phyloP scores from a whole-genome alignment of 345 rosid genomes.

The Linum lewisii region DNA sequence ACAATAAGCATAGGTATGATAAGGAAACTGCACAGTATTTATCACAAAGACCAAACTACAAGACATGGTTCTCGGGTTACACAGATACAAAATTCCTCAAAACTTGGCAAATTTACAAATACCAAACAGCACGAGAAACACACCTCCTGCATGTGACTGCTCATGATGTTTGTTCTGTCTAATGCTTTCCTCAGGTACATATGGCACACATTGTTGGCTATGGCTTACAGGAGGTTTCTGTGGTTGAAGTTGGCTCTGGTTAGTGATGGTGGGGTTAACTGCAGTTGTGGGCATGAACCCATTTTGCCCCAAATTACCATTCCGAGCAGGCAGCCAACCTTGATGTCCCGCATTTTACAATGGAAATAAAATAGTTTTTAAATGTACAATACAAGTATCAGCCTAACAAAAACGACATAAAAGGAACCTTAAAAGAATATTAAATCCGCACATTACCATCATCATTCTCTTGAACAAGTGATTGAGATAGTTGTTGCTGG shows the following conservation, averaged over 20 bases:
- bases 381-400: constrained; percentile 5
- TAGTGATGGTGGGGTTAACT: constrained; percentile 9
- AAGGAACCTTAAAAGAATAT: background rate
- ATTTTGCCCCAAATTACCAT: constrained; percentile 9
- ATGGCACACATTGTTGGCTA: constrained; percentile 9
- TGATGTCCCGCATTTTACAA: constrained; percentile 8
- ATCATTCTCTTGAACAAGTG: constrained; percentile 9
- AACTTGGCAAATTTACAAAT: background rate
- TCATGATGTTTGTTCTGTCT: constrained; percentile 15
- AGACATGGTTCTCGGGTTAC: background rate
- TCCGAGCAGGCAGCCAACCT: constrained; percentile 7
- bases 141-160: constrained; percentile 11
- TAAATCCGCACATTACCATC: background rate
- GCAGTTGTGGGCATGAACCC: constrained; percentile 10
- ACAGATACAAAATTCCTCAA: background rate
- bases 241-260: constrained; percentile 4
- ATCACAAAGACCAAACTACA: no score
- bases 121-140: constrained; percentile 1
- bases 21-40: background rate
- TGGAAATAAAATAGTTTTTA: background rate
- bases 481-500: constrained; percentile 13
- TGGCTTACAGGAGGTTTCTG: constrained; percentile 10
- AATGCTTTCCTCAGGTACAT: constrained; percentile 10
- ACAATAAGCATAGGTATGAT: background rate
- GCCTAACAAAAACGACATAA: background rate